Conservation (phyloP, 768 basidiomycete species). For the Russula abietina region DNA sequence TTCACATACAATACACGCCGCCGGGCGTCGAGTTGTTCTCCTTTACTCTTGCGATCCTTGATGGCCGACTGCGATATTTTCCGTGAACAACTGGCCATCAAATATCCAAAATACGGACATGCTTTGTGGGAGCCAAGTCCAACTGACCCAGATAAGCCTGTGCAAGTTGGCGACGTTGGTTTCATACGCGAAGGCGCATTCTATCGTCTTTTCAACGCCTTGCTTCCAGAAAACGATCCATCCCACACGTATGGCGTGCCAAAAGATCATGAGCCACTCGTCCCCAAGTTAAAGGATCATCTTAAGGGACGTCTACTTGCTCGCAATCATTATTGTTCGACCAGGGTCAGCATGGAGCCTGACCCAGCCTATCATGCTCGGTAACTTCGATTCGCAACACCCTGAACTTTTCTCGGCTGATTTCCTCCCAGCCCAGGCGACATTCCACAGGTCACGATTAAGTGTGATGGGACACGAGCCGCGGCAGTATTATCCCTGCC, state of each 20-base stretch:
- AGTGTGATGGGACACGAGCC: not conserved
- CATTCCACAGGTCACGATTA: not conserved
- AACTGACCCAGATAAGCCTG: not conserved
- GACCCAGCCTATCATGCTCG: not conserved
- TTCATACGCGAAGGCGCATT: slow-evolving; percentile 22
- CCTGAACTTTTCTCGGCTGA: not conserved
- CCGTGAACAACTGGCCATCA: slow-evolving; percentile 4
- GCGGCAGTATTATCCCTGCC: slow-evolving; percentile 8
- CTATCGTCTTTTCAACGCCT: slow-evolving; percentile 22
- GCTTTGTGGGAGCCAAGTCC: slow-evolving; percentile 24
- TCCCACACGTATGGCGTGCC: not conserved
- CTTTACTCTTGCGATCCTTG: no score
- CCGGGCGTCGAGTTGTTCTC: no score
- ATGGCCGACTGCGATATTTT: slow-evolving; percentile 13
- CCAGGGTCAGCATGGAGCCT: not conserved
- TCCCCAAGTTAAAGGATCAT: not conserved
- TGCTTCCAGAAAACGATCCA: slow-evolving; percentile 5
- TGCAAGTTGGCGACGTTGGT: slow-evolving; percentile 26
- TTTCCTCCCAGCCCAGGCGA: not conserved
- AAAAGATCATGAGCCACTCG: not conserved
- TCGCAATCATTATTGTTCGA: not conserved
- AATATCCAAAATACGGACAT: not conserved
- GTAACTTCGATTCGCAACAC: not conserved
- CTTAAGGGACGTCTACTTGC: not conserved
- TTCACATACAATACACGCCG: no score